Evolutionary conservation across 768 basidiomycete species (phyloP), one percentile per base, ranked within the genome.

Genomic region (Serendipita sp.): DNA sequence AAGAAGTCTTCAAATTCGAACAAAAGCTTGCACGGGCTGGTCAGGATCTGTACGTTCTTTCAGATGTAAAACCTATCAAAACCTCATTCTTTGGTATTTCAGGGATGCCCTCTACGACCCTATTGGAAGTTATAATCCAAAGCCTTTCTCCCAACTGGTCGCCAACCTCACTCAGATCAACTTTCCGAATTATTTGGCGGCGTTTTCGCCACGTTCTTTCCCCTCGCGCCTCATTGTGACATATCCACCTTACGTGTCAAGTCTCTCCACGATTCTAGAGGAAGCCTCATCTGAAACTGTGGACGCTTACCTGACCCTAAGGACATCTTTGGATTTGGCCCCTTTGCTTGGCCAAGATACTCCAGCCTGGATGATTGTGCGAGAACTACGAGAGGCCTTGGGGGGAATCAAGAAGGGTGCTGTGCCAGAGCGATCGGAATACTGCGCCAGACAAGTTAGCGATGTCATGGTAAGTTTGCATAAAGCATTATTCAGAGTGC

Each of bases 371-470:
- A 81, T 85, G 70, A 85, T 86, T 0, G 79, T 84, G 45, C 78
- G 86, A 26, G 74, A 78, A 26, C 76, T 98, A 43, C 72, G 82
- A 50, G 90, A 94, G 70, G 75, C 79, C 30, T 74, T 98, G 43
- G 78, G 78, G 20, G 96, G 96, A 1, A 81, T 95, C 68, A 90
- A 92, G 74, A 86, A 86, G 65, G 96, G 94, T 28, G 85, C 84
- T 1, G 76, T 88, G 31, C 84, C 85, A 43, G 88, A 94, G 67
- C 81, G 96, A 24, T 80, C 83, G 26, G 89, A 95, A 68, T 85
- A 84, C 67, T 98, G 95, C 70, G 78, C 92, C 61, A 78, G 76
- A 1, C 76, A 77, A 66, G 83, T 93, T 0, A 87, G 92, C 67
- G 70, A 74, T 42, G 80, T 80, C 1, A 78, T 95, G 62, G 95